A percentile compares a stretch with the other conserved stretches of the same genome.
Evolutionary conservation across 2,329 filamentous ascomycete genomes (phyloP).

Genomic region (Sporothrix phasma): DNA sequence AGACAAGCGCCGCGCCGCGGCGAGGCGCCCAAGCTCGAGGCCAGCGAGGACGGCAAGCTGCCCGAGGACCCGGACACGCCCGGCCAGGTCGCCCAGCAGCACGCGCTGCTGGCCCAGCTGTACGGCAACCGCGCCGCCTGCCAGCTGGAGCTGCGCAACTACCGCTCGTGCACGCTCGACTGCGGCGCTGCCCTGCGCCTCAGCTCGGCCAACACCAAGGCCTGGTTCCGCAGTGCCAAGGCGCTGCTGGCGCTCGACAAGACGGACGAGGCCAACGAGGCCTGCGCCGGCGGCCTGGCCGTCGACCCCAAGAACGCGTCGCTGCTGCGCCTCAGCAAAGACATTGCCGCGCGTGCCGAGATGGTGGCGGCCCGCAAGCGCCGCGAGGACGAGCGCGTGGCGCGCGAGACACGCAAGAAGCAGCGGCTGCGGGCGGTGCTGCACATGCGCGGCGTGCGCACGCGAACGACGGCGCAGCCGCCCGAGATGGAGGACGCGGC

Average conservation of each 20-base stretch:
- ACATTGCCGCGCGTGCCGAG: conserved; percentile 45
- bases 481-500: conserved; percentile 82
- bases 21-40: conserved; percentile 16
- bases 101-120: conserved; percentile 59
- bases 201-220: conserved; percentile 76
- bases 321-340: conserved; percentile 49
- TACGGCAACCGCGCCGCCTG: conserved; percentile 84
- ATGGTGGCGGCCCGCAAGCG: conserved; percentile 45
- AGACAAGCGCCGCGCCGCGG: conserved; percentile 44
- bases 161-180: conserved; percentile 75
- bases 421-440: conserved; percentile 56
- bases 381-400: conserved; percentile 43
- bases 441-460: conserved; percentile 57
- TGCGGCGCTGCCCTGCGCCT: conserved; percentile 69
- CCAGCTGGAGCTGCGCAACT: conserved; percentile 81
- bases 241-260: conserved; percentile 74
- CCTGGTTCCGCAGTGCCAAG: conserved; percentile 72
- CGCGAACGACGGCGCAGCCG: conserved; percentile 55
- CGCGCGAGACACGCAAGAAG: conserved; percentile 45
- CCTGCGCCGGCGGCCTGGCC: conserved; percentile 61
- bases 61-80: conserved; percentile 37
- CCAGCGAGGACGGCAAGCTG: conserved; percentile 16
- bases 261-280: conserved; percentile 68
- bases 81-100: conserved; percentile 52
- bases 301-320: conserved; percentile 62